A percentile compares a stretch with the other conserved stretches of the same genome.
Conservation (phyloP, 1,284 basidiomycete genomes). For the Stereum hirsutum region DNA sequence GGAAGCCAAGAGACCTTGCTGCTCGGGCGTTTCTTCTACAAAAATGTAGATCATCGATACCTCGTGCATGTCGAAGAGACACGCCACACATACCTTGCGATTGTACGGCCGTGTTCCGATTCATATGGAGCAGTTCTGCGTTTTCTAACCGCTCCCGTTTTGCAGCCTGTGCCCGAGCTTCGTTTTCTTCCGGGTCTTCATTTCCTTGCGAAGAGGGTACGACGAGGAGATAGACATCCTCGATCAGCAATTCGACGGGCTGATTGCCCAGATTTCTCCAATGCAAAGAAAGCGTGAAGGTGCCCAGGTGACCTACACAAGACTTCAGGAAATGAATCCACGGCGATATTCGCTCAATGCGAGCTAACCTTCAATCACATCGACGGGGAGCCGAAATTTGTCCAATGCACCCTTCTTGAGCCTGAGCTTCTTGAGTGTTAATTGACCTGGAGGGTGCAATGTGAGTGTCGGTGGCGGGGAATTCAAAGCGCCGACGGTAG, state of each 20-base stretch:
- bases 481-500: conserved; percentile 8
- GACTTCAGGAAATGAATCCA: neutral
- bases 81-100: conserved; percentile 30
- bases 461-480: neutral
- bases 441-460: conserved; percentile 52
- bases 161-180: conserved; percentile 70
- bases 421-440: conserved; percentile 75
- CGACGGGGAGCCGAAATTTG: conserved; percentile 93
- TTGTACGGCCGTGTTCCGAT: conserved; percentile 50
- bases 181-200: conserved; percentile 82
- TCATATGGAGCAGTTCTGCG: conserved; percentile 81
- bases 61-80: no score
- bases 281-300: conserved; percentile 87
- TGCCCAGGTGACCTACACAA: conserved; percentile 78
- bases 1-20: conserved; percentile 77
- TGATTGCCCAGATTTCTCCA: conserved; percentile 94
- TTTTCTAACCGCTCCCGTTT: conserved; percentile 88
- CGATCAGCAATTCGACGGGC: conserved; percentile 87
- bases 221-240: conserved; percentile 95
- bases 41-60: no score
- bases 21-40: conserved; percentile 61
- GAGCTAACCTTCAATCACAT: conserved; percentile 96
- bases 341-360: conserved; percentile 2
- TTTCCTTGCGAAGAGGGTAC: conserved; percentile 69
- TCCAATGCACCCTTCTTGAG: conserved; percentile 94